Evolutionary conservation across 768 basidiomycete species (phyloP), one percentile per base, ranked within the genome.

Genomic region (Scleroderma bovista): DNA sequence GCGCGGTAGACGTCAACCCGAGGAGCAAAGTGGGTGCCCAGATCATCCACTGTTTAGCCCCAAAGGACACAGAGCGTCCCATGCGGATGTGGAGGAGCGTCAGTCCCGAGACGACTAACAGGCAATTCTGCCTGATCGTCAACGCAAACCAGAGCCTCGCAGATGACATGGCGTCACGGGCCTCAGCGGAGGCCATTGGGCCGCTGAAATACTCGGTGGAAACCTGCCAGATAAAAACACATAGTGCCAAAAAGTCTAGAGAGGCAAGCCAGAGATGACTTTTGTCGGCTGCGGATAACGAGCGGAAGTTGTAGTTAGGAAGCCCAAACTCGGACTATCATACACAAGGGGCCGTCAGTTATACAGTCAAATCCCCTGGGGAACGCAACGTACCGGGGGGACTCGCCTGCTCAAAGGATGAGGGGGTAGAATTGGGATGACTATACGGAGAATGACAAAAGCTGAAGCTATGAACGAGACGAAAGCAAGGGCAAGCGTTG

Each of bases 381-480:
- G 46, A 22, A 39, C 39, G 31, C 16, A 37, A 73, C 81, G 52
- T 60, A 88, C 86, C 46, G n/a, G 86, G 85, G 81, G 75, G 61
- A 86, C 84, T 60, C 83, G 81, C 71, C 79, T 78, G 66, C 84
- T 86, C 63, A n/a, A n/a, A n/a, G n/a, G n/a, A n/a, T n/a, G n/a
- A n/a, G n/a, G n/a, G n/a, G n/a, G n/a, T n/a, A n/a, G n/a, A n/a
- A n/a, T n/a, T n/a, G n/a, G 84, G 62, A 87, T 73, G 60, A 88
- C 63, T 63, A 86, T 83, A 64, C 83, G 83, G 61, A 88, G 79
- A 68, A 89, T 79, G 59, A 87, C 76, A 60, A 86, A 88, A 60
- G 76, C 82, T 42, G 87, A 88, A 62, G 76, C 77, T 61, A 81
- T 63, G 71, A 88, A 85, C 47, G 87, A 88, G 58, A 85, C 51